Base-by-base conservation (phyloP, 2,329 filamentous ascomycete genomes). In the Nemania abortiva region DNA sequence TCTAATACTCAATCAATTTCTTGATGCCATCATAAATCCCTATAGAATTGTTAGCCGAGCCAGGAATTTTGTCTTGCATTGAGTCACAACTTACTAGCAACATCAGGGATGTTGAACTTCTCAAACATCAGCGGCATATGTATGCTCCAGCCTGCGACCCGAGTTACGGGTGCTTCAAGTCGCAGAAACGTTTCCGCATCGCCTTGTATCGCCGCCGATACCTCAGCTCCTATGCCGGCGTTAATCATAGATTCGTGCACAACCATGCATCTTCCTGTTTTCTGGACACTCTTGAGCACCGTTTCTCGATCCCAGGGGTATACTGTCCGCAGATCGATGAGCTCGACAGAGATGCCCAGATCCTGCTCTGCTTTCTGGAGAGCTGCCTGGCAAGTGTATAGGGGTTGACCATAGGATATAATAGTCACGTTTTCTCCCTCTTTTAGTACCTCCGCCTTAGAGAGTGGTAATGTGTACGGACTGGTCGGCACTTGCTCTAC, bases 231-330 rank as follows among this genome's bases (percentile, higher is more conserved):
- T 18, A 97, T 88, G 15, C 95, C 95, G 6, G 92, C 92, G 75
- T 97, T 97, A 72, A 95, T 87, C 92, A 96, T 97, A 66, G 93
- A 91, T 82, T 98, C 95, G 78, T 98, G 95, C 6, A 98, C 95
- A 1, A 98, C 91, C 63, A 98, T 87, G 47, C 92, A 94, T 68
- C 93, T 84, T 0, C 95, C 94, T 0, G 95, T 97, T 84, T 96
- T 97, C 74, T 88, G 89, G 15, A 97, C 95, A 72, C 94, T 97
- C 62, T 91, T 84, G 68, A 97, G 85, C 1, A 98, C 88, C 0
- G 92, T 92, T 77, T 91, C 86, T 76, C 93, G 89, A 79, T 98
- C 95, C 95, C 95, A 98, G 0, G 95, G 95, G 77, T 97, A 97
- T 60, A 98, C 86, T 0, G 95, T 97, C 65, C 94, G 87, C 66